Percentiles rank a stretch among this genome's conserved stretches.
These are phyloP conservation scores for Saccharum officinarum DNA, from an alignment of 176 grass and related monocot species.

Conservation along the genomic window DNA sequence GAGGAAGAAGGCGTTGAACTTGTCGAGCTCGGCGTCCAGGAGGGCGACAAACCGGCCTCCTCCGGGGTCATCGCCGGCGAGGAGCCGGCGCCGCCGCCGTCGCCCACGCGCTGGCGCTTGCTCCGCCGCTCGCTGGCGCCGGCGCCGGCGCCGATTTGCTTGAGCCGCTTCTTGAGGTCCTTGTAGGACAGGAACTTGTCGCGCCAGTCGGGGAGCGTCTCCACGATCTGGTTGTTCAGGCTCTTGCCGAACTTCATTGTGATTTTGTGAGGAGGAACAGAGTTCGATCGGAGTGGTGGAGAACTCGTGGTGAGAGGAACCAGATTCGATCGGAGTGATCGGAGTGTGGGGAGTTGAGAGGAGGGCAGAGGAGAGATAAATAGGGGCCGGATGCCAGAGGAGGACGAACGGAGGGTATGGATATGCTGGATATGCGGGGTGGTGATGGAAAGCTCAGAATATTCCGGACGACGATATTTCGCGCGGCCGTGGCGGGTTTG, in stretches of 20 bases:
- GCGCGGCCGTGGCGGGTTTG: neutral
- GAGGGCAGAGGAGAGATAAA: neutral
- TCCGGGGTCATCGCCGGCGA: constrained; percentile 23
- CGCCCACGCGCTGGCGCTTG: constrained; percentile 38
- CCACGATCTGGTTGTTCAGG: constrained; percentile 83
- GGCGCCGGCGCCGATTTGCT: constrained; percentile 42
- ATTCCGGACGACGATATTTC: too few species aligned
- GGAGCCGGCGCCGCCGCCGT: neutral
- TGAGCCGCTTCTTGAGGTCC: constrained; percentile 93
- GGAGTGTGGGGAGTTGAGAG: neutral
- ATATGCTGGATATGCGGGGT: neutral
- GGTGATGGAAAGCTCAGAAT: too few species aligned
- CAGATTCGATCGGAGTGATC: too few species aligned
- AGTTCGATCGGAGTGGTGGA: neutral
- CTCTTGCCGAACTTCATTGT: constrained; percentile 96
- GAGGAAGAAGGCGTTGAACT: constrained; percentile 77
- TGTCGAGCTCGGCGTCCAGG: constrained; percentile 82
- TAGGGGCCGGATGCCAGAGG: neutral
- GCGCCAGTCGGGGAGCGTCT: constrained; percentile 92
- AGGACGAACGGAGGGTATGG: neutral
- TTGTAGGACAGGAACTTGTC: constrained; percentile 98
- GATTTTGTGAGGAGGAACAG: neutral
- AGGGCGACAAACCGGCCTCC: constrained; percentile 58
- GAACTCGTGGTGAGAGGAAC: neutral
- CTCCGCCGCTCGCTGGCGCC: constrained; percentile 36